phyloP scores from a whole-genome alignment of 139 green algal species.

The Closterium sp. region DNA sequence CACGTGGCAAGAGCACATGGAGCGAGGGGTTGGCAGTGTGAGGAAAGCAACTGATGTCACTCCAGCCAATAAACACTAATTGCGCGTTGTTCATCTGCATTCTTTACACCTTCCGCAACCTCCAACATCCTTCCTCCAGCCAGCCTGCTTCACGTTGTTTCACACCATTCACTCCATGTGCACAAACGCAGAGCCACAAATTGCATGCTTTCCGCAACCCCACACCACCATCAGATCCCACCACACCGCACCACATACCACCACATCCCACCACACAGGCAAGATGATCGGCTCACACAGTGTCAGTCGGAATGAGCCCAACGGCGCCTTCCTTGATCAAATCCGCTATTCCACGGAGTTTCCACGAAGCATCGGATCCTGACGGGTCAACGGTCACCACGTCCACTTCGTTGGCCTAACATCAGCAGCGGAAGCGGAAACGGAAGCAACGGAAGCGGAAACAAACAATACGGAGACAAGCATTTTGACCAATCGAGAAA shows the following conservation, averaged over 20 bases:
- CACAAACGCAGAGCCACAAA: not conserved
- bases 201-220: not conserved
- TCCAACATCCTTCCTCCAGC: not conserved
- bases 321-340: conserved; percentile 33
- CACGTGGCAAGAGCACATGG: not conserved
- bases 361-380: not conserved
- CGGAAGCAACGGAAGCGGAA: too few species aligned
- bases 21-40: too few species aligned
- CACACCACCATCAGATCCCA: not conserved
- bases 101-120: too few species aligned
- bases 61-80: too few species aligned
- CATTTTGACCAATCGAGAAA: too few species aligned
- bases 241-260: not conserved
- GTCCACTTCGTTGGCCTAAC: not conserved
- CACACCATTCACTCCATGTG: too few species aligned
- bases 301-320: conserved; percentile 41
- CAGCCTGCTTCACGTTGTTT: too few species aligned
- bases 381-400: conserved; percentile 16
- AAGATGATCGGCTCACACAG: conserved; percentile 19
- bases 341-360: not conserved
- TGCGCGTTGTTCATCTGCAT: too few species aligned
- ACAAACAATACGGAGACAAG: not conserved
- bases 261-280: not conserved
- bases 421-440: not conserved
- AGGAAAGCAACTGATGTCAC: too few species aligned